Conservation (phyloP, 2,329 filamentous ascomycete species). For the Penicillium sp. region DNA sequence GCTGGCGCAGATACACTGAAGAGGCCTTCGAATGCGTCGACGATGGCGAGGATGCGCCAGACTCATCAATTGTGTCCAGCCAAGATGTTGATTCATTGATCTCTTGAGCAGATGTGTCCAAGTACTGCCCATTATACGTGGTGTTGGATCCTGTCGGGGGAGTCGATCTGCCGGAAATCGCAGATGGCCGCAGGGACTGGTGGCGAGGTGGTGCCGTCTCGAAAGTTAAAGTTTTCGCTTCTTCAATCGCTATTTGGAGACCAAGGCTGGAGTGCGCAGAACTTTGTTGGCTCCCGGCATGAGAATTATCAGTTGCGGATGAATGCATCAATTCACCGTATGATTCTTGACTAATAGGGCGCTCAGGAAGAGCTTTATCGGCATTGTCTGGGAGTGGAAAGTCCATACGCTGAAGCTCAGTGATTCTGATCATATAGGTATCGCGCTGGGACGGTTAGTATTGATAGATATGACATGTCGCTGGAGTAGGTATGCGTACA, state of each 20-base stretch:
- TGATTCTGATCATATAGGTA: constrained; percentile 87
- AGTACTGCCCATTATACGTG: constrained; percentile 11
- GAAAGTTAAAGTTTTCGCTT: constrained; percentile 25
- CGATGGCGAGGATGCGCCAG: constrained; percentile 72
- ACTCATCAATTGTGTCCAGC: constrained; percentile 93
- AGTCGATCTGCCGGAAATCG: constrained; percentile 12
- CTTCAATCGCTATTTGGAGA: constrained; percentile 21
- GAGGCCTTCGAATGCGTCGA: constrained; percentile 80
- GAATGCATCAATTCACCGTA: constrained; percentile 43
- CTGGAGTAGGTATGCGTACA: constrained; percentile 57
- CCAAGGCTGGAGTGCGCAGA: constrained; percentile 52
- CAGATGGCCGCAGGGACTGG: constrained; percentile 40
- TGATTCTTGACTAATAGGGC: constrained; percentile 61
- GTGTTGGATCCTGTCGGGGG: constrained; percentile 7
- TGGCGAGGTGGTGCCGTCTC: constrained; percentile 36
- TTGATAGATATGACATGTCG: neutral
- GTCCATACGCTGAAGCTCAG: constrained; percentile 74
- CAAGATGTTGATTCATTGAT: constrained; percentile 82
- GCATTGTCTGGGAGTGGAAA: constrained; percentile 48
- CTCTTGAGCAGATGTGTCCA: constrained; percentile 40
- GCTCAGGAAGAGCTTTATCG: constrained; percentile 74
- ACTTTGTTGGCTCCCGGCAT: constrained; percentile 30
- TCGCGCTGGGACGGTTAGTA: constrained; percentile 59
- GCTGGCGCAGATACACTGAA: constrained; percentile 65
- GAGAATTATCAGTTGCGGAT: constrained; percentile 30